Evolutionary conservation across 768 basidiomycete species (phyloP), one percentile per base, ranked within the genome.

Genomic region (Hydnomerulius pinastri): DNA sequence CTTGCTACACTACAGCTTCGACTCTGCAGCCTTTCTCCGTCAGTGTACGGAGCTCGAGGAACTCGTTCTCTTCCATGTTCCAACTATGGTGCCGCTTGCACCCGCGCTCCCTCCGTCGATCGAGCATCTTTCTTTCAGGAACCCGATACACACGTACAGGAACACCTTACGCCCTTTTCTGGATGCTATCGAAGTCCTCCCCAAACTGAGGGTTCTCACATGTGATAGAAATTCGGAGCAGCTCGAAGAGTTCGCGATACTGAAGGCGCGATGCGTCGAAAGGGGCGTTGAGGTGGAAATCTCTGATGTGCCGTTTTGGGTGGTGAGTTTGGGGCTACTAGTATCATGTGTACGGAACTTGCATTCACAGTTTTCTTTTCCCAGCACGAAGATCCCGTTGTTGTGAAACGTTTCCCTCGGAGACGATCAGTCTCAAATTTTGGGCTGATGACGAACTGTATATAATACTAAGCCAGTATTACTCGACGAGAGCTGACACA

Each of bases 1-100:
- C 36, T 49, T 78, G 6, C 67, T 72, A 54, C 65, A 66, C 21
- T 72, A 69, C 58, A 71, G 57, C 54, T 28, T 40, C 2, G 56
- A 67, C 13, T 63, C 71, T 6, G 64, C 68, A 4, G 57, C 62
- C n/a, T 57, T 77, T 25, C 45, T 78, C 17, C 58, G 54, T 23
- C 55, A 59, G 20, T 79, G 76, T 57, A 66, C 62, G 0, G 62
- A 59, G 33, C 67, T 79, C 13, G 60, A 73, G 48, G 77, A 79
- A 46, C 54, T 79, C 11, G 51, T 73, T 13, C 40, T 78, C 15
- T 62, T 70, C 29, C 72, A 65, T 35, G 48, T 76, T 2, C 73
- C 76, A 4, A 60, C 57, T 1, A 40, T 73, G 11, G 43, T 72
- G 23, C 61, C 65, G 1, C 62, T 78, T 17, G 64, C 48, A 2